Evolutionary conservation across 805 yeast species (phyloP).

Genomic region (Isabelozyma rhagii): DNA sequence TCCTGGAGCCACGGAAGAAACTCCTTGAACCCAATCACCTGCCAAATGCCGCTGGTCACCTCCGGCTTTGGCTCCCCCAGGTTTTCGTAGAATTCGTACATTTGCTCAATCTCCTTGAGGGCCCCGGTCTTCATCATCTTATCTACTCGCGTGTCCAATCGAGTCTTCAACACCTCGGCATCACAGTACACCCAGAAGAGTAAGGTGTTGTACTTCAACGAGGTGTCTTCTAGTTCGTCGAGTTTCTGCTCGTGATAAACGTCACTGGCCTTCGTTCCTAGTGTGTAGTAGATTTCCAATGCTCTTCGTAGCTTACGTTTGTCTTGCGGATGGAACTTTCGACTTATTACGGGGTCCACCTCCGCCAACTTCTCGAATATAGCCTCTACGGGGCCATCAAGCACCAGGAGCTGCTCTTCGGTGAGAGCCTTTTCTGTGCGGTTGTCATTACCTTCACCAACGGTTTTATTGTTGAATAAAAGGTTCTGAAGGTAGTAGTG

Average conservation of each 20-base stretch:
- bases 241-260: slow-evolving; percentile 61
- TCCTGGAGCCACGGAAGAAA: slow-evolving; percentile 66
- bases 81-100: slow-evolving; percentile 45
- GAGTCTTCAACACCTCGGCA: slow-evolving; percentile 47
- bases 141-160: slow-evolving; percentile 82
- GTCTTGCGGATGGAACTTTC: slow-evolving; percentile 91
- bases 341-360: slow-evolving; percentile 69
- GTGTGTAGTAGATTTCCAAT: slow-evolving; percentile 68
- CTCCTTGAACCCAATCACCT: slow-evolving; percentile 91
- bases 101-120: slow-evolving; percentile 58
- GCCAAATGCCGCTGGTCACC: slow-evolving; percentile 80
- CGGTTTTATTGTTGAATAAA: slow-evolving; percentile 65
- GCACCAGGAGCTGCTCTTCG: slow-evolving; percentile 29
- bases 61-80: slow-evolving; percentile 37
- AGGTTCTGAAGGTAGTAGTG: slow-evolving; percentile 86
- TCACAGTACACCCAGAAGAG: slow-evolving; percentile 83
- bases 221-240: slow-evolving; percentile 39
- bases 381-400: slow-evolving; percentile 54
- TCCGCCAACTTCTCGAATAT: slow-evolving; percentile 47
- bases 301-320: slow-evolving; percentile 74
- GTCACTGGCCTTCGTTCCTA: slow-evolving; percentile 68
- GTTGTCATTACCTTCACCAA: slow-evolving; percentile 30
- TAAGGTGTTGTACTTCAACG: slow-evolving; percentile 58
- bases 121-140: slow-evolving; percentile 75
- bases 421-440: slow-evolving; percentile 22